A percentile compares a stretch with the other conserved stretches of the same genome.
These are phyloP conservation scores for Hsuehochloa calcarea DNA, from an alignment of 176 grass and related monocot genomes.

Conservation along the genomic window DNA sequence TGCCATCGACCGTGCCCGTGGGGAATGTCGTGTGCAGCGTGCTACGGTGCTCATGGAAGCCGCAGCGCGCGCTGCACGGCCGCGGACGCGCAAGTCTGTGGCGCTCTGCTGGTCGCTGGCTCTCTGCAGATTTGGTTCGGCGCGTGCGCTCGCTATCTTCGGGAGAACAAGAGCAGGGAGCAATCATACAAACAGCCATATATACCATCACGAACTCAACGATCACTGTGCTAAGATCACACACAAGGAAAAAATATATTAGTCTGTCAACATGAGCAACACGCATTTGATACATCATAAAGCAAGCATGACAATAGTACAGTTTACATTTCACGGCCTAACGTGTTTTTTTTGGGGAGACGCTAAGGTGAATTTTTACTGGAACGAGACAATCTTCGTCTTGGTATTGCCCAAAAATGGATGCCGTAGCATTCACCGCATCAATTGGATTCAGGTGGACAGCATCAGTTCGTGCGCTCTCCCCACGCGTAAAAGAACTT, in stretches of 20 bases:
- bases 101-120: too few relatives aligned
- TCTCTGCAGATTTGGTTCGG: too few relatives aligned
- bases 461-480: background rate
- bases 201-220: background rate
- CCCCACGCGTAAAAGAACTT: background rate
- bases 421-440: background rate
- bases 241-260: background rate
- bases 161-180: too few relatives aligned
- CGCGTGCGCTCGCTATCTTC: too few relatives aligned
- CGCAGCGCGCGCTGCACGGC: too few relatives aligned
- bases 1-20: too few relatives aligned
- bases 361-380: background rate
- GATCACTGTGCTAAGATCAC: background rate
- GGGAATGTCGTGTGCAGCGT: too few relatives aligned
- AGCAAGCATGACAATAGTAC: background rate
- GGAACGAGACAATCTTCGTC: background rate
- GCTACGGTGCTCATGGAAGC: too few relatives aligned
- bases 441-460: background rate
- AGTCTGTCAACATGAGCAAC: background rate
- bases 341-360: background rate
- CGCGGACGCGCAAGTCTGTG: too few relatives aligned
- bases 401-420: background rate
- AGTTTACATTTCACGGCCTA: background rate
- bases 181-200: too few relatives aligned
- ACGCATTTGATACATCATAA: background rate